These are phyloP conservation scores for Fusarium albidum DNA, from an alignment of 2,329 filamentous ascomycete species.

Conservation along the genomic window DNA sequence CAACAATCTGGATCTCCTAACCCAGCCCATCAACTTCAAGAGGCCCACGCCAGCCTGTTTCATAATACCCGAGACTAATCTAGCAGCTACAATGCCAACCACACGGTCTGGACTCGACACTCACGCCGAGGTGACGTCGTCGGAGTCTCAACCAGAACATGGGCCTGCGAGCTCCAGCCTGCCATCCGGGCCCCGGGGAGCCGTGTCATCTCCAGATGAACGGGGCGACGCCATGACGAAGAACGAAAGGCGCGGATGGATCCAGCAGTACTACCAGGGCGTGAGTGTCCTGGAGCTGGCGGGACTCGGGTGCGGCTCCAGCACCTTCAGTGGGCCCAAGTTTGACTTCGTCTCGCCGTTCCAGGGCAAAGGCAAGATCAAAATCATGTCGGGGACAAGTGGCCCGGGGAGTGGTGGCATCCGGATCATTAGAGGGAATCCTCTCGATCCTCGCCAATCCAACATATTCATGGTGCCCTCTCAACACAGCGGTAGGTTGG, in stretches of 20 bases:
- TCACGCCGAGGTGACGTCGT: not conserved
- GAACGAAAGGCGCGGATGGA: not conserved
- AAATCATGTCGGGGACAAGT: not conserved
- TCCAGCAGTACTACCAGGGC: constrained; percentile 6
- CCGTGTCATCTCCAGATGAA: not conserved
- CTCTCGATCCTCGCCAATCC: not conserved
- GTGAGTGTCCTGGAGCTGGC: not conserved
- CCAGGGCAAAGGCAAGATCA: not conserved
- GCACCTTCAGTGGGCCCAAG: not conserved
- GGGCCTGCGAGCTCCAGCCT: not conserved
- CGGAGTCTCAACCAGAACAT: not conserved
- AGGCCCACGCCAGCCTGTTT: not conserved
- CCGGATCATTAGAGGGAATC: not conserved
- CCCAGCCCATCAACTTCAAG: too few relatives aligned
- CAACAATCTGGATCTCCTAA: too few relatives aligned
- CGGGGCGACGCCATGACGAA: not conserved
- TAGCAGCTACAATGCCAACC: not conserved
- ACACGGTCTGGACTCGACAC: constrained; percentile 2
- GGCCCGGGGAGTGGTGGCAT: constrained; percentile 2
- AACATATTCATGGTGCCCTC: not conserved
- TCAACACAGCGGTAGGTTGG: not conserved
- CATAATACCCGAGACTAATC: not conserved
- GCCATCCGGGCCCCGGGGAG: not conserved
- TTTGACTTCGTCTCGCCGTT: constrained; percentile 2
- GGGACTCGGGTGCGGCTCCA: not conserved